A percentile compares a stretch with the other conserved stretches of the same genome.
Evolutionary conservation across 116 monocot genomes (phyloP).

Genomic region (Iris pallida): DNA sequence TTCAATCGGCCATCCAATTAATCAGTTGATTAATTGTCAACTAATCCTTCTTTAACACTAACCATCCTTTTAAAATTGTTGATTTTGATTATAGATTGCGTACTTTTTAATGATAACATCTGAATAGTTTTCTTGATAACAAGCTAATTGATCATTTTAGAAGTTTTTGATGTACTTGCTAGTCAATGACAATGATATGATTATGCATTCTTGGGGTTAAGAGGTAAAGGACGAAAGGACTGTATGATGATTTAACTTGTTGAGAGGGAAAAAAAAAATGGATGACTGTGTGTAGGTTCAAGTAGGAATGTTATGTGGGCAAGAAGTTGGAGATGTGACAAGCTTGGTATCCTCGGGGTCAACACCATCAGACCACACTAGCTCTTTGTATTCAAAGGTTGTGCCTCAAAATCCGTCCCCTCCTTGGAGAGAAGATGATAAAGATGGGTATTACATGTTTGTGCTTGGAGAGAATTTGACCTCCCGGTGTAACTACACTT

Average conservation of each 20-base stretch:
- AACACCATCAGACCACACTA: slow-evolving; percentile 35
- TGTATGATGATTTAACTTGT: slow-evolving; percentile 19
- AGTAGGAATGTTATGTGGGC: slow-evolving; percentile 75
- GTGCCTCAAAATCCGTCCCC: slow-evolving; percentile 68
- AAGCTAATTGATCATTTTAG: too few species aligned
- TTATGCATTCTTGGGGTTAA: background rate
- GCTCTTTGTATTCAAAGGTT: slow-evolving; percentile 52
- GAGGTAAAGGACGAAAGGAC: background rate
- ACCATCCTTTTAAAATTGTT: background rate
- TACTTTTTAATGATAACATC: background rate
- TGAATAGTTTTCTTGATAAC: background rate
- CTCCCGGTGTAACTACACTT: slow-evolving; percentile 92
- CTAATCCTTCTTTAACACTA: too few species aligned
- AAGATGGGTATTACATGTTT: slow-evolving; percentile 98
- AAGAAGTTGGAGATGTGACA: slow-evolving; percentile 79
- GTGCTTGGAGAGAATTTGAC: slow-evolving; percentile 92
- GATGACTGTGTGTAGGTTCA: slow-evolving; percentile 86
- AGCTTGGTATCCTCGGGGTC: slow-evolving; percentile 38
- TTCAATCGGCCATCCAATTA: too few species aligned
- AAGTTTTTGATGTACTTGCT: too few species aligned
- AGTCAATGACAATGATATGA: too few species aligned
- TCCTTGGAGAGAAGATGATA: slow-evolving; percentile 96
- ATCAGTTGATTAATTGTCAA: too few species aligned
- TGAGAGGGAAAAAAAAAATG: slow-evolving; percentile 51
- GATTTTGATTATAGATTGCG: too few species aligned